Base-by-base conservation (phyloP, 805 yeast genomes). In the Nakazawaea holstii region DNA sequence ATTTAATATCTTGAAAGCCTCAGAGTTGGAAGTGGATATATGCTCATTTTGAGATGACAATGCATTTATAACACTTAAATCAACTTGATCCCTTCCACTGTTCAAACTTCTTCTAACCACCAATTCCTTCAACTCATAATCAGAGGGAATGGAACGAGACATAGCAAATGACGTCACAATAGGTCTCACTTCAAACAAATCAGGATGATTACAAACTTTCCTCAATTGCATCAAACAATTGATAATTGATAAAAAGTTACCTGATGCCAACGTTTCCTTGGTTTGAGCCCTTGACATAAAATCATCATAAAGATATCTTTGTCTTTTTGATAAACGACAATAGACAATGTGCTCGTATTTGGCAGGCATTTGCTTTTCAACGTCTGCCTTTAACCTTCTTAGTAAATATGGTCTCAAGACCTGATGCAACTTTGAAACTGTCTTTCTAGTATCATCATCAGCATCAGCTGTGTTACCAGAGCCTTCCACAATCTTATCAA, bases 281-380 rank as follows among this genome's bases (percentile, higher is more conserved):
- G 99, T 94, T 59, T 92, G 92, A 7, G 99, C 96, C 53, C 99
- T 74, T 1, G 97, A 86, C 95, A 94, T 88, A 60, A 94, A 94
- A 64, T 94, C 99, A 63, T 94, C 99, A 58, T 94, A 94, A 47
- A 94, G 66, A 58, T 79, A 87, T 51, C 98, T 69, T 62, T 94
- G 99, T 53, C 99, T 77, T 57, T 94, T 90, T 1, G 97, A 90
- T 39, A 94, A 68, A 27, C 96, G 78, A 68, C 99, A 95, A 61
- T 87, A 88, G 6, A 94, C 82, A 49, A 94, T 83, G 63, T 94
- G 99, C 62, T 94, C 99, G 63, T 90, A 87, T 60, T 94, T 94
- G 0, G 87, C 97, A 1, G 99, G 99, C 99, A 94, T 94, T 65
- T 94, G 99, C 59, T 92, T 90, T 58, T 94, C 99, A 11, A 94